Evolutionary conservation across 2,329 filamentous ascomycete genomes (phyloP).

Genomic region (Talaromyces sp.): DNA sequence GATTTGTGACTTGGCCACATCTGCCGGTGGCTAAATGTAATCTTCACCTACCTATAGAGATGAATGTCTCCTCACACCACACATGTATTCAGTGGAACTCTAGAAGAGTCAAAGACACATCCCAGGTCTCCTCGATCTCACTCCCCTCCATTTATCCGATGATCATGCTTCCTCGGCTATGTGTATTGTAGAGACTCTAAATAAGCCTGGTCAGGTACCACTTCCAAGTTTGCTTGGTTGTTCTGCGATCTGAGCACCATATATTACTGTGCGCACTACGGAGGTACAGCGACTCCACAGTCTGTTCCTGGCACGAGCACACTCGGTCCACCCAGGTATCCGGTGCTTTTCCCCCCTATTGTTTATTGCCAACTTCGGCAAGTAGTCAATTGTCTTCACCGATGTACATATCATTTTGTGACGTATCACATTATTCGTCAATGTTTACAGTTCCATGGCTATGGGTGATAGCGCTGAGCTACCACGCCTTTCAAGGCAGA

Average conservation of each 20-base stretch:
- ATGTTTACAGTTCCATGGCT: no score
- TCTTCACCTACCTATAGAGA: background rate
- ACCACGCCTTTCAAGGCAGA: background rate
- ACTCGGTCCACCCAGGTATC: background rate
- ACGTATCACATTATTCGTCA: background rate
- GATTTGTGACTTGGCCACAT: background rate
- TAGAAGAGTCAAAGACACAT: background rate
- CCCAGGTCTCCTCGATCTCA: background rate
- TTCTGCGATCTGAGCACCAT: constrained; percentile 1
- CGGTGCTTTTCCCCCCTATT: background rate
- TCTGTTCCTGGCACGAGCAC: background rate
- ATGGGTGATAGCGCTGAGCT: background rate
- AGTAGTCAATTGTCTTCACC: background rate
- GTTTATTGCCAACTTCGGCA: background rate
- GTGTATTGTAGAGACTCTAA: background rate
- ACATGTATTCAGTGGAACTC: background rate
- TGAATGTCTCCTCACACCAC: background rate
- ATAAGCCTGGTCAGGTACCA: background rate
- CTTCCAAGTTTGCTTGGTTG: constrained; percentile 1
- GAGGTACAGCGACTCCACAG: no score
- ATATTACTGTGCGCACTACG: background rate
- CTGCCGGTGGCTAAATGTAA: background rate
- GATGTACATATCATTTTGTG: background rate
- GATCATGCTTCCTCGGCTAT: constrained; percentile 1
- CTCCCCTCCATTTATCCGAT: background rate